Conservation (phyloP, 345 rosid genomes). For the Melaleuca quinquenervia region DNA sequence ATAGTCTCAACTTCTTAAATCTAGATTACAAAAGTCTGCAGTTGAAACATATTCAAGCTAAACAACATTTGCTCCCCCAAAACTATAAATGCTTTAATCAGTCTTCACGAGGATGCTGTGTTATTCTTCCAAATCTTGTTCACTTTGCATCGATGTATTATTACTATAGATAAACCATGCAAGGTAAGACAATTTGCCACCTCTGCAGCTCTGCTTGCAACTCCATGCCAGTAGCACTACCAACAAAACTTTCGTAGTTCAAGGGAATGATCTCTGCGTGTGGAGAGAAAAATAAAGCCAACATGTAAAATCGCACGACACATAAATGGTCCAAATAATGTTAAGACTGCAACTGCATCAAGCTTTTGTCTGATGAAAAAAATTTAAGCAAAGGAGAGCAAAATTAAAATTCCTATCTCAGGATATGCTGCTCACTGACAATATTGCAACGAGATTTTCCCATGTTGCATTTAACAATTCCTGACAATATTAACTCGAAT, state of each 20-base stretch:
- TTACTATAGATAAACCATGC: background rate
- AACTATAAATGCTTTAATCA: background rate
- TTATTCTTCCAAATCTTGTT: background rate
- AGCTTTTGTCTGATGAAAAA: background rate
- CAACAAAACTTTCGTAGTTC: background rate
- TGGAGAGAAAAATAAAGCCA: background rate
- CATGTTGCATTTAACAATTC: too few species aligned
- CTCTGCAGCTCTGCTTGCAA: background rate
- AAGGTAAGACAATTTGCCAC: background rate
- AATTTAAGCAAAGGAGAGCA: background rate
- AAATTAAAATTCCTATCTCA: background rate
- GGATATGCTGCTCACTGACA: background rate
- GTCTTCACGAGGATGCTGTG: background rate
- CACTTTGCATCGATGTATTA: background rate
- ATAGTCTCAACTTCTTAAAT: background rate
- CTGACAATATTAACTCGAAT: too few species aligned
- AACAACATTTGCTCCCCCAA: background rate
- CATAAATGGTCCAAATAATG: background rate
- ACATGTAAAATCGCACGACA: background rate
- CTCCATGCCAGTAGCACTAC: background rate
- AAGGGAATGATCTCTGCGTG: background rate
- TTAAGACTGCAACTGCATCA: background rate
- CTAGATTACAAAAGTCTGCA: background rate
- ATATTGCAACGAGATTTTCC: background rate
- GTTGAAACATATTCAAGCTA: background rate